Evolutionary conservation across 345 rosid genomes (phyloP), one percentile per base, ranked within the genome.

Genomic region (Noccaea caerulescens): DNA sequence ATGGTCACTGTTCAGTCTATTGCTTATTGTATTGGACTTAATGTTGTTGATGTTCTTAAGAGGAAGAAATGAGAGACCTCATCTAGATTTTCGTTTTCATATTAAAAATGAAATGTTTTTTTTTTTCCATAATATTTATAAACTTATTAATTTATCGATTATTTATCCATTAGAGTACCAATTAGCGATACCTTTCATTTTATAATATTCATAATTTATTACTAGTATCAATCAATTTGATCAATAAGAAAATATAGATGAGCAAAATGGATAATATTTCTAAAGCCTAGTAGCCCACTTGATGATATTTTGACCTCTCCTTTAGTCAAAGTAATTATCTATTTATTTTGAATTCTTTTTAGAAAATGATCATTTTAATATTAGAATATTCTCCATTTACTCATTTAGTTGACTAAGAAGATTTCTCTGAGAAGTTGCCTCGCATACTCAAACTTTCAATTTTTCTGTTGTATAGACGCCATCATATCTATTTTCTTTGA

Each of bases 1-100:
- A 88, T 90, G 96, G 91, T 92, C 50, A 90, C 90, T 0, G 82
- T 89, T 54, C 96, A 89, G 72, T 87, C 98, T 8, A 86, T 87
- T 66, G 89, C 96, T 56, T 89, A 87, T 47, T 87, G 98, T 72
- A 85, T 86, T 34, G 89, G 88, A 34, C 86, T 79, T 16, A 82
- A 94, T 7, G 86, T 85, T 54, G 69, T 85, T 23, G 80, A 81
- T 32, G 72, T 65, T 58, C 92, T 92, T 7, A 57, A 75, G 78
- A 73, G 81, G 54, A 82, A 53, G 56, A 53, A 25, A 25, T 68
- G 30, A 66, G 30, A 66, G 9, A 32, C 8, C n/a, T 32, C 5
- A 2, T 14, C 14, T 1, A 14, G 23, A 46, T 46, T 46, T 53
- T 32, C 30, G 30, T 27, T 27, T 27, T 27, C 30, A 27, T 27